phyloP scores from a whole-genome alignment of 148 eudicot species.

The Selenicereus undatus region DNA sequence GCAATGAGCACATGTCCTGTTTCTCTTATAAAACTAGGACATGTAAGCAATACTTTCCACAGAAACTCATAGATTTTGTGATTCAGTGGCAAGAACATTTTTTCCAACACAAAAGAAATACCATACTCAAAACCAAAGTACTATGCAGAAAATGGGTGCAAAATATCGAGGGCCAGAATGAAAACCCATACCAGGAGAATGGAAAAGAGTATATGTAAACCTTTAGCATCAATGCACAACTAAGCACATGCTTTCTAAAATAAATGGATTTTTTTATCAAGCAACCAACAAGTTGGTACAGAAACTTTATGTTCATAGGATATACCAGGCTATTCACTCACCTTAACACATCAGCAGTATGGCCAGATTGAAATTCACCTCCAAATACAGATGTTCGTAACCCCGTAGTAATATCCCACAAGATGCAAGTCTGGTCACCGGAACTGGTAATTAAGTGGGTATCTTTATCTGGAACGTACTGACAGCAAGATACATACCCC shows the following conservation, averaged over 20 bases:
- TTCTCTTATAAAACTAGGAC: background rate
- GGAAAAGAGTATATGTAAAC: too few relatives aligned
- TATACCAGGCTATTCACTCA: slow-evolving; percentile 23
- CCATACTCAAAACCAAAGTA: background rate
- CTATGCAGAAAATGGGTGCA: too few relatives aligned
- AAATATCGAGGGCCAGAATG: too few relatives aligned
- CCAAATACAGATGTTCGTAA: slow-evolving; percentile 94
- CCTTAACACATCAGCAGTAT: slow-evolving; percentile 90
- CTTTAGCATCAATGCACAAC: background rate
- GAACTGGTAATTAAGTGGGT: slow-evolving; percentile 86
- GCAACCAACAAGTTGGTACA: background rate
- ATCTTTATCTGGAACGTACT: slow-evolving; percentile 92
- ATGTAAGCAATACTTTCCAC: too few relatives aligned
- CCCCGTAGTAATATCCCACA: slow-evolving; percentile 97
- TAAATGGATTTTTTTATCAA: background rate
- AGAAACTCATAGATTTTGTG: background rate
- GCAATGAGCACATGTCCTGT: background rate
- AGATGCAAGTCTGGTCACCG: slow-evolving; percentile 90
- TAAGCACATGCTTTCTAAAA: background rate
- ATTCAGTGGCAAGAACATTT: background rate
- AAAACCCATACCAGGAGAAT: too few relatives aligned
- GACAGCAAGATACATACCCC: slow-evolving; percentile 95
- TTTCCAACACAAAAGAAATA: background rate
- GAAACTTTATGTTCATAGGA: background rate
- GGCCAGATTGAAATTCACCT: slow-evolving; percentile 98